A percentile compares a stretch with the other conserved stretches of the same genome.
Conservation (phyloP, 768 basidiomycete species). For the Termitomyces sp. region DNA sequence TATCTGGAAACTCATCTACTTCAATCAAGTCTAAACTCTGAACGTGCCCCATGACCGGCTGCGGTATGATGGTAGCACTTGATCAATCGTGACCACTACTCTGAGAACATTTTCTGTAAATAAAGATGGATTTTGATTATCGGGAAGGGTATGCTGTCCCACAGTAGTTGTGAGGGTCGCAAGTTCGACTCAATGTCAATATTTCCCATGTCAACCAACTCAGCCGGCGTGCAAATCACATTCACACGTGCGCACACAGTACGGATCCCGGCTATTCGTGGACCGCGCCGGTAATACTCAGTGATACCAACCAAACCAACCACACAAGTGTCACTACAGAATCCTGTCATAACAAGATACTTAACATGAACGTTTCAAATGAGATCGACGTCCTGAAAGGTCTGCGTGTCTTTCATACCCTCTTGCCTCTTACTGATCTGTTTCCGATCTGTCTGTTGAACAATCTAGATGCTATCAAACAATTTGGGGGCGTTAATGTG, state of each 20-base stretch:
- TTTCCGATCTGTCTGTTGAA: not conserved
- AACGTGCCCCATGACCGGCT: not conserved
- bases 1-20: not conserved
- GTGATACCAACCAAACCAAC: too few species aligned
- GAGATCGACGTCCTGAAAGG: not conserved
- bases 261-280: too few species aligned
- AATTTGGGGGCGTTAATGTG: conserved; percentile 33
- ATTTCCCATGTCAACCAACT: too few species aligned
- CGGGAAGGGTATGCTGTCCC: not conserved
- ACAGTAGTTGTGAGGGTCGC: too few species aligned
- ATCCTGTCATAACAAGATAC: not conserved
- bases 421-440: not conserved
- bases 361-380: not conserved
- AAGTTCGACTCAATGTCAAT: not conserved
- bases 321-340: not conserved
- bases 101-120: not conserved
- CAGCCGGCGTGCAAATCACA: too few species aligned
- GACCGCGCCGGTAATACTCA: too few species aligned
- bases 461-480: conserved; percentile 27
- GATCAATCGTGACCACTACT: not conserved
- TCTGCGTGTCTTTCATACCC: not conserved
- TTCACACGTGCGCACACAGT: too few species aligned
- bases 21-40: conserved; percentile 7
- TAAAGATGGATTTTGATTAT: not conserved
- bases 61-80: not conserved